phyloP scores from a whole-genome alignment of 2,329 filamentous ascomycete genomes.

The Colletotrichum echinochloae region DNA sequence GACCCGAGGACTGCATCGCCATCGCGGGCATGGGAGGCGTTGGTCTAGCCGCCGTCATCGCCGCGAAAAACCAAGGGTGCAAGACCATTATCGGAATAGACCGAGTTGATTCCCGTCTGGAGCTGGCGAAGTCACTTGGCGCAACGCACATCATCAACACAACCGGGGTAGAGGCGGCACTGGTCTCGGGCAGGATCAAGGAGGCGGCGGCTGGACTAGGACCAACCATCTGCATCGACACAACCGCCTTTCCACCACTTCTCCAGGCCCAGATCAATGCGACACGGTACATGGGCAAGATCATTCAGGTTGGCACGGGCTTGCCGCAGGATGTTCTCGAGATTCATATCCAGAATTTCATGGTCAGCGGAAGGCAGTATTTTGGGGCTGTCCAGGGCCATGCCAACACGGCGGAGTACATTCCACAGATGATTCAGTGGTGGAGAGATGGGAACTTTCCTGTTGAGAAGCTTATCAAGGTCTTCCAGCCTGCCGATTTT shows the following conservation, averaged over 20 bases:
- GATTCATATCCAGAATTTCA: conserved; percentile 58
- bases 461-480: conserved; percentile 48
- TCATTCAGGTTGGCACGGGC: conserved; percentile 63
- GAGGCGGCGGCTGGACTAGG: conserved; percentile 59
- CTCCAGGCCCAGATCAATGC: conserved; percentile 56
- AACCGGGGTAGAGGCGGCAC: conserved; percentile 40
- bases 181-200: conserved; percentile 47
- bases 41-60: conserved; percentile 51
- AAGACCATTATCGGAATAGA: conserved; percentile 46
- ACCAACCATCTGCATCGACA: conserved; percentile 61
- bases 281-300: conserved; percentile 58
- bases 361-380: conserved; percentile 60
- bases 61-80: conserved; percentile 46
- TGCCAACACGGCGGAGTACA: conserved; percentile 55
- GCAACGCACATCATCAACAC: conserved; percentile 49
- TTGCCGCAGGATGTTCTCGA: conserved; percentile 56
- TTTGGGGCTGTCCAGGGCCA: conserved; percentile 53
- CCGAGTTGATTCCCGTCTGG: conserved; percentile 39
- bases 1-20: conserved; percentile 45
- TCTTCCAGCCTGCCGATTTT: conserved; percentile 48
- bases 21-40: conserved; percentile 52
- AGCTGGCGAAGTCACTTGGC: conserved; percentile 48
- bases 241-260: conserved; percentile 57
- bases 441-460: conserved; percentile 51
- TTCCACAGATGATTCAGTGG: conserved; percentile 48